phyloP scores from a whole-genome alignment of 2,329 filamentous ascomycete species.

The Aspergillus hiratsukae region DNA sequence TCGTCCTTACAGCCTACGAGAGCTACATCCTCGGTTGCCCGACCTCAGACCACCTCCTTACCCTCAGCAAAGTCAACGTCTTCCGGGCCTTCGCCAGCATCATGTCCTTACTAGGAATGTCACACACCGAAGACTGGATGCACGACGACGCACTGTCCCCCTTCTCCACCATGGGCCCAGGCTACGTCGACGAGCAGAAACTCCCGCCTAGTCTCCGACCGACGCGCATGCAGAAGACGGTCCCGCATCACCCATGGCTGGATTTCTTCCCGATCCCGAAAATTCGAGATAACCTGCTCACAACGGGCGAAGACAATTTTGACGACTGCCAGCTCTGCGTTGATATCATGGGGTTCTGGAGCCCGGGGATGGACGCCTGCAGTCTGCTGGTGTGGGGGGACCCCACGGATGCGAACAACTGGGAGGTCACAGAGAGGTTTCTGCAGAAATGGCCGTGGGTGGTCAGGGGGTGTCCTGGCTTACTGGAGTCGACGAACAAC shows the following conservation, averaged over 20 bases:
- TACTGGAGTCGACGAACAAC: slow-evolving; percentile 22
- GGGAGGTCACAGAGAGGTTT: slow-evolving; percentile 48
- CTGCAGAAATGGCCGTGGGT: slow-evolving; percentile 42
- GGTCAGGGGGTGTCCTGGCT: slow-evolving; percentile 21
- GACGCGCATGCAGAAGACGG: slow-evolving; percentile 34
- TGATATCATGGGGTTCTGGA: slow-evolving; percentile 36
- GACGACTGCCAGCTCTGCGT: slow-evolving; percentile 35
- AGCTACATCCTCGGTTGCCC: slow-evolving; percentile 24
- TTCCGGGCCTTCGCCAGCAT: slow-evolving; percentile 31
- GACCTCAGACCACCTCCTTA: slow-evolving; percentile 30
- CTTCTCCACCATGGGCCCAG: slow-evolving; percentile 15
- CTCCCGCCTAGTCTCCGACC: slow-evolving; percentile 32
- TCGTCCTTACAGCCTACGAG: slow-evolving; percentile 19
- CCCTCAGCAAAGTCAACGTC: slow-evolving; percentile 32
- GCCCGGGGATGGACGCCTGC: slow-evolving; percentile 16
- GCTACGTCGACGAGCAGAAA: slow-evolving; percentile 2
- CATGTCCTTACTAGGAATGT: slow-evolving; percentile 24
- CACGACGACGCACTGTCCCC: slow-evolving; percentile 26
- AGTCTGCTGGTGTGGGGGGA: slow-evolving; percentile 49
- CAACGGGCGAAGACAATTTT: slow-evolving; percentile 22
- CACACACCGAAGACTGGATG: slow-evolving; percentile 14
- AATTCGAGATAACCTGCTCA: slow-evolving; percentile 40
- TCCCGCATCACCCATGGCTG: slow-evolving; percentile 40
- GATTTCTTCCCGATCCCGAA: slow-evolving; percentile 32
- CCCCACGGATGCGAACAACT: slow-evolving; percentile 41